Conservation (phyloP, 108 stramenopile genomes). For the Nannochloropsis gaditana region DNA sequence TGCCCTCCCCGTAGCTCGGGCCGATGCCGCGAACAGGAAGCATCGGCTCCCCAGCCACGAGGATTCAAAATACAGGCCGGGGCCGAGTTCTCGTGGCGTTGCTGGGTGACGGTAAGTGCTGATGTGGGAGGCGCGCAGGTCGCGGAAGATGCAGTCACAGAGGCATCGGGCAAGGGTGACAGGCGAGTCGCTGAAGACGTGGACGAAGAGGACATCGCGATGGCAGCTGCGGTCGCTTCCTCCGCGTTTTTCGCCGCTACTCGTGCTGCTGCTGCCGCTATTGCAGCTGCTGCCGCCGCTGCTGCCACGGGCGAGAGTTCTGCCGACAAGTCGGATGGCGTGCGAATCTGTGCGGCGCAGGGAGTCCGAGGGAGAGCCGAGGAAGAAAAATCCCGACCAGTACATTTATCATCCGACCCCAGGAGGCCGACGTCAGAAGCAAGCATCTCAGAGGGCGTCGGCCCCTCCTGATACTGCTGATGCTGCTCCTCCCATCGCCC, state of each 20-base stretch:
- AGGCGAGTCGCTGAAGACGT: not conserved
- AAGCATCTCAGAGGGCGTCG: too few relatives aligned
- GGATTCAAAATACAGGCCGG: not conserved
- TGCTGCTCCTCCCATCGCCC: not conserved
- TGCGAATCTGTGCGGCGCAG: too few relatives aligned
- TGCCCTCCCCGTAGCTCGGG: not conserved
- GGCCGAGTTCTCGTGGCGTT: too few relatives aligned
- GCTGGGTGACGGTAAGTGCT: too few relatives aligned
- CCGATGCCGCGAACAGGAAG: slow-evolving; percentile 1
- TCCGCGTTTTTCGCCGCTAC: not conserved
- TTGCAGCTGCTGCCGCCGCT: not conserved
- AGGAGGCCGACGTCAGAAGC: too few relatives aligned
- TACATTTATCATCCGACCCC: too few relatives aligned
- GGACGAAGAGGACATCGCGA: not conserved
- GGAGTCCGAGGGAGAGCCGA: too few relatives aligned
- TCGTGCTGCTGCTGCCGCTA: not conserved
- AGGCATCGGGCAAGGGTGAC: not conserved
- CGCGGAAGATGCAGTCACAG: not conserved
- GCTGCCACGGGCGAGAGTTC: not conserved
- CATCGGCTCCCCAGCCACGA: not conserved
- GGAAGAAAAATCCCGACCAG: too few relatives aligned
- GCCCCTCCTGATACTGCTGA: not conserved
- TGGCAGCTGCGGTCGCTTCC: not conserved
- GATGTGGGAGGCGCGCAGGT: too few relatives aligned
- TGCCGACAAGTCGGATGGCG: too few relatives aligned